Evolutionary conservation across 371 early-diverging fungal genomes (phyloP), one percentile per base, ranked within the genome.

Genomic region (Rhizopus stolonifer): DNA sequence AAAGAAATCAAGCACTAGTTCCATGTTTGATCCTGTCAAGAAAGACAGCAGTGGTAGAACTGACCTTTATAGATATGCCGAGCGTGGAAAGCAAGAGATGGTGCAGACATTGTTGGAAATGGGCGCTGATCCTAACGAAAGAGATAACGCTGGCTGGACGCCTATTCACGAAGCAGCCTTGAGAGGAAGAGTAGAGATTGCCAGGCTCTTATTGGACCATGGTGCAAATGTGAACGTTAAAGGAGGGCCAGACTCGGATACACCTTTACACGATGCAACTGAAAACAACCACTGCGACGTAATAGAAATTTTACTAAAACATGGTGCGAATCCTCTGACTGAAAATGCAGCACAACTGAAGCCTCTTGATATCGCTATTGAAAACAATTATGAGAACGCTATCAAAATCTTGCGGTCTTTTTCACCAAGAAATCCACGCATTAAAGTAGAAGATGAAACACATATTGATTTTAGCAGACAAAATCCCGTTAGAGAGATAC

Each of bases 221-320:
- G 90, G 88, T 15, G 91, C 92, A 1, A 74, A 87, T 46, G 77
- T 81, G 21, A 81, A 87, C 53, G 79, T 81, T 1, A 75, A 81
- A 43, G 91, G 88, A 2, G 42, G 77, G 67, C 75, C 70, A 21
- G 85, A 85, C 48, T 76, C 74, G 22, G 83, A 89, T 26, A 91
- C 93, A 2, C 86, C 93, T 6, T 60, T 93, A 17, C 92, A 91
- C 48, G 91, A 91, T 58, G 91, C 92, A 0, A 81, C 81, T n/a
- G 86, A 85, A 17, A 85, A 89, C 34, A 80, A 80, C 9, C 86
- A 88, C 50, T 56, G 70, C 2, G 82, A 85, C 17, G 84, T 90
- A 3, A 86, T 87, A 0, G 71, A 79, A 25, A 47, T 81, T 6
- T 56, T 91, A 43, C 54, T 90, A 15, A 69, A 65, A 6, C 73